phyloP scores from a whole-genome alignment of 371 early-diverging fungal genomes.

The Zychaea mexicana region DNA sequence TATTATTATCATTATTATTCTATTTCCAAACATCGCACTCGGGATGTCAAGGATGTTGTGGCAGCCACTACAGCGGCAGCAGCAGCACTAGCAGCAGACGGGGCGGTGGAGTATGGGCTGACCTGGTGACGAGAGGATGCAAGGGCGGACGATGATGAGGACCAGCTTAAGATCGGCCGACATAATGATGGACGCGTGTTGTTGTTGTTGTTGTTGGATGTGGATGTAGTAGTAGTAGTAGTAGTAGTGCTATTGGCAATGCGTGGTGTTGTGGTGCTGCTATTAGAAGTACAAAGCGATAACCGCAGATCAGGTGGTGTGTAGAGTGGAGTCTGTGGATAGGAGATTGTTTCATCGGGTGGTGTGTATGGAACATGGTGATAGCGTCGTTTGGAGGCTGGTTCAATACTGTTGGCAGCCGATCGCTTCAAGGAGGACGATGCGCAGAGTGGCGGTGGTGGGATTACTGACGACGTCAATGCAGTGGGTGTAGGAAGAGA shows the following conservation, averaged over 20 bases:
- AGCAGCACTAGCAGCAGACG: constrained; percentile 1
- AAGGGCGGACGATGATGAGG: constrained; percentile 32
- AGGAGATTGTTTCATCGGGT: constrained; percentile 15
- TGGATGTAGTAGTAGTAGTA: not conserved
- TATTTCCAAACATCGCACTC: constrained; percentile 7
- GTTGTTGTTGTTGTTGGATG: constrained; percentile 4
- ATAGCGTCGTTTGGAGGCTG: constrained; percentile 6
- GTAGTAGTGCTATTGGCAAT: constrained; percentile 1
- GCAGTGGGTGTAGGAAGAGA: too few relatives aligned
- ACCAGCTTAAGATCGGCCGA: constrained; percentile 49
- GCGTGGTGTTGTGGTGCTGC: constrained; percentile 3
- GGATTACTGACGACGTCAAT: not conserved
- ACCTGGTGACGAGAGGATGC: constrained; percentile 16
- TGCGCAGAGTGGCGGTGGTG: too few relatives aligned
- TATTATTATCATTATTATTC: not conserved
- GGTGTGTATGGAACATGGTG: constrained; percentile 20
- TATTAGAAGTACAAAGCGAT: not conserved
- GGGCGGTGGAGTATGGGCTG: not conserved
- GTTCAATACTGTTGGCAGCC: not conserved
- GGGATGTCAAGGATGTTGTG: constrained; percentile 2
- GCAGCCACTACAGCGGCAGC: not conserved
- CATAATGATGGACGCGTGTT: constrained; percentile 8
- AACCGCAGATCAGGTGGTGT: constrained; percentile 11
- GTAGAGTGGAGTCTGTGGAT: constrained; percentile 17
- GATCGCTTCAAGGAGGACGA: constrained; percentile 17